These are phyloP conservation scores for Asclepias syriaca DNA, from an alignment of 257 asterid genomes.

Conservation along the genomic window DNA sequence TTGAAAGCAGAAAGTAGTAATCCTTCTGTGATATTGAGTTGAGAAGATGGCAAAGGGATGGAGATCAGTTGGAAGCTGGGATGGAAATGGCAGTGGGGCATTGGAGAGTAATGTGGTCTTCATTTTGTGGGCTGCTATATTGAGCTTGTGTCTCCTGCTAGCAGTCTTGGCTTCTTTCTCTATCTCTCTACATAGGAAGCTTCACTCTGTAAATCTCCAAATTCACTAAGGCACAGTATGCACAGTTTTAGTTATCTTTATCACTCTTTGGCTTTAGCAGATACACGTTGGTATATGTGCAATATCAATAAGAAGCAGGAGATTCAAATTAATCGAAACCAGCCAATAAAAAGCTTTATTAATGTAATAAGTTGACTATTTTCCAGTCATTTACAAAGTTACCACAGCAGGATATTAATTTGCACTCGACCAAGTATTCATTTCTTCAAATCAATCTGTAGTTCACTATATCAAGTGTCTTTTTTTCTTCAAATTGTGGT, in stretches of 20 bases:
- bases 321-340: not conserved
- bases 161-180: conserved; percentile 21
- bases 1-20: not conserved
- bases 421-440: not conserved
- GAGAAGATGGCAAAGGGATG: conserved; percentile 26
- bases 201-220: not conserved
- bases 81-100: conserved; percentile 15
- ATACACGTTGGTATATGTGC: too few relatives aligned
- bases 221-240: not conserved
- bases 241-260: not conserved
- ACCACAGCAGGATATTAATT: not conserved
- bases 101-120: conserved; percentile 13
- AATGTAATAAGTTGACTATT: not conserved
- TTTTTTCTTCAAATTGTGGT: not conserved
- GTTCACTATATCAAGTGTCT: not conserved
- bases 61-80: conserved; percentile 20
- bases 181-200: not conserved
- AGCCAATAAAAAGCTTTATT: not conserved
- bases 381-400: not conserved
- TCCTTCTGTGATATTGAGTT: not conserved
- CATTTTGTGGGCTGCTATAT: conserved; percentile 24
- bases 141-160: conserved; percentile 23
- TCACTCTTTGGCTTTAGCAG: not conserved
- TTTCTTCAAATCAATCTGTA: not conserved
- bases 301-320: not conserved